phyloP scores from a whole-genome alignment of 2,329 filamentous ascomycete genomes.

The Biscogniauxia marginata region DNA sequence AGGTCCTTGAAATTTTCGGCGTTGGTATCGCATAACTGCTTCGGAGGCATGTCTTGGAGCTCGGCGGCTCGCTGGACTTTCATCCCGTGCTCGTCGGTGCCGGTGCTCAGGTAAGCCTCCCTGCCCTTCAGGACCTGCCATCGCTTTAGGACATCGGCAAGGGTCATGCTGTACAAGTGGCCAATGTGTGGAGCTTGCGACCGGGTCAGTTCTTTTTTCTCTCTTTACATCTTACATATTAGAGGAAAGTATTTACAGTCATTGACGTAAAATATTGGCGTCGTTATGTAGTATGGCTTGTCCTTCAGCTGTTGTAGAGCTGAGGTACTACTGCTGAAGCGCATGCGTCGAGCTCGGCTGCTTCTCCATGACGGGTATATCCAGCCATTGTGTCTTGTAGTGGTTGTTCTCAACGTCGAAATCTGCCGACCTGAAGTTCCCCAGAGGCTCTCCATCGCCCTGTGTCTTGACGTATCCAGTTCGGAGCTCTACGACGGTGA shows the following conservation, averaged over 20 bases:
- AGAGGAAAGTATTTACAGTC: slow-evolving; percentile 57
- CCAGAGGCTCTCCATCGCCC: slow-evolving; percentile 23
- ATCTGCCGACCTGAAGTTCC: slow-evolving; percentile 17
- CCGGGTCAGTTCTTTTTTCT: slow-evolving; percentile 17
- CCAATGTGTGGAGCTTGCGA: slow-evolving; percentile 82
- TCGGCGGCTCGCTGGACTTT: slow-evolving; percentile 89
- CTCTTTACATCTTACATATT: background rate
- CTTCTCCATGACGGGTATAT: slow-evolving; percentile 26
- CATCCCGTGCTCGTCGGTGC: slow-evolving; percentile 96
- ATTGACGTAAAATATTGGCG: slow-evolving; percentile 99
- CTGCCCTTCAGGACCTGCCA: slow-evolving; percentile 78
- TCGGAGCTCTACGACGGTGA: background rate
- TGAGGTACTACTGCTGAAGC: slow-evolving; percentile 21
- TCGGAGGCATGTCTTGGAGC: slow-evolving; percentile 67
- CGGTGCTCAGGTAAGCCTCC: slow-evolving; percentile 75
- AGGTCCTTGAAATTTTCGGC: slow-evolving; percentile 77
- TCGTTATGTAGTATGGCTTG: slow-evolving; percentile 94
- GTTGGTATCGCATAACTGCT: slow-evolving; percentile 85
- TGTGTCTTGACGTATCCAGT: too few species aligned
- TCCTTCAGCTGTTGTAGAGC: slow-evolving; percentile 8
- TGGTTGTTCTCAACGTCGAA: slow-evolving; percentile 8
- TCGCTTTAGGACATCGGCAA: slow-evolving; percentile 87
- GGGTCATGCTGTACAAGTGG: slow-evolving; percentile 89
- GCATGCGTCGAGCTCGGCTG: slow-evolving; percentile 16
- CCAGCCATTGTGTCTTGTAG: slow-evolving; percentile 22